phyloP scores from a whole-genome alignment of 768 basidiomycete species.

The Agrocybe praecox region DNA sequence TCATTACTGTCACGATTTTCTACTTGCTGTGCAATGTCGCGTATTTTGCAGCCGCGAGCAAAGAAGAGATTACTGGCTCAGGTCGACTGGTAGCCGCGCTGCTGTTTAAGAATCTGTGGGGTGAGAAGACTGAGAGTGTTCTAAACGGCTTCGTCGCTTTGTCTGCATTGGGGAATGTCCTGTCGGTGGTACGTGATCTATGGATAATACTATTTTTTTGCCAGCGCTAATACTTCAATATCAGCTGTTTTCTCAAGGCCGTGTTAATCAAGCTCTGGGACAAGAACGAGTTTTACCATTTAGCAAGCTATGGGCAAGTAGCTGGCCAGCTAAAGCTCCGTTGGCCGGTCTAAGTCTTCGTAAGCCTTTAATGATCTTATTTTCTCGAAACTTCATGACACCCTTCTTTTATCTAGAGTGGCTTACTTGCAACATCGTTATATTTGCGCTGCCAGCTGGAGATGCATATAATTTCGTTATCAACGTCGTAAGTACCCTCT shows the following conservation, averaged over 20 bases:
- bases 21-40: constrained; percentile 68
- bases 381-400: neutral
- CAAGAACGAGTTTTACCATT: constrained; percentile 64
- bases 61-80: constrained; percentile 58
- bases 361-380: constrained; percentile 25
- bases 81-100: constrained; percentile 64
- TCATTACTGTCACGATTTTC: constrained; percentile 50
- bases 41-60: constrained; percentile 70
- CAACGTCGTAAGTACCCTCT: constrained; percentile 45
- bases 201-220: constrained; percentile 24
- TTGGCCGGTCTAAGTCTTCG: constrained; percentile 56
- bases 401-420: constrained; percentile 25
- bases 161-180: constrained; percentile 60
- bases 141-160: constrained; percentile 45
- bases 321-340: constrained; percentile 64
- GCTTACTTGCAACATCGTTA: constrained; percentile 34
- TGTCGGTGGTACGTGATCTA: constrained; percentile 39
- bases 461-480: constrained; percentile 69
- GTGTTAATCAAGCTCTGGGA: constrained; percentile 64
- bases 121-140: constrained; percentile 48
- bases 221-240: neutral
- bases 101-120: constrained; percentile 69
- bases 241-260: constrained; percentile 30
- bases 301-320: constrained; percentile 62
- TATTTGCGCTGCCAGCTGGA: constrained; percentile 54